phyloP scores from a whole-genome alignment of 805 yeast genomes.

The Candida boidinii region DNA sequence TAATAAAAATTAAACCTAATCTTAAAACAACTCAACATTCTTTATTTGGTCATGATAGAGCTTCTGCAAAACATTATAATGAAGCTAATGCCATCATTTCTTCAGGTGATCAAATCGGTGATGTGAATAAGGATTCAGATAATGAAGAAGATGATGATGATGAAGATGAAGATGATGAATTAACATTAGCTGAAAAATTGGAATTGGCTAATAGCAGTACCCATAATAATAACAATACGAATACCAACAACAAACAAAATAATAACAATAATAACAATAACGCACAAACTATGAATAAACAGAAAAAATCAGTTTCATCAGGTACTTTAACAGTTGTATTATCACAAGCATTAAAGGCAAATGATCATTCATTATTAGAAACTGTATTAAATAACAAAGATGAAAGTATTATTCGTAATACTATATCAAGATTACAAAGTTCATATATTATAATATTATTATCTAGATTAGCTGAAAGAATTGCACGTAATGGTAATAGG shows the following conservation, averaged over 20 bases:
- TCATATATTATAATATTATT: slow-evolving; percentile 40
- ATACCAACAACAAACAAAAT: too few relatives aligned
- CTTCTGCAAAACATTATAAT: slow-evolving; percentile 45
- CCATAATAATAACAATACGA: too few relatives aligned
- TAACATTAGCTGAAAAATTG: slow-evolving; percentile 45
- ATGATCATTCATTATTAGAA: slow-evolving; percentile 81
- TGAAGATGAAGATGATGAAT: slow-evolving; percentile 6
- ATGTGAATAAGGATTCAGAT: slow-evolving; percentile 39
- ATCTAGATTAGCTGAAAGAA: slow-evolving; percentile 43
- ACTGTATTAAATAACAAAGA: slow-evolving; percentile 60
- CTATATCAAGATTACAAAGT: slow-evolving; percentile 40
- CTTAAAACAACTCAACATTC: slow-evolving; percentile 32
- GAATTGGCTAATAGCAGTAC: too few relatives aligned
- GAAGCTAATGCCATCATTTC: slow-evolving; percentile 56
- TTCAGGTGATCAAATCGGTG: slow-evolving; percentile 55
- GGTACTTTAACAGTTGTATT: slow-evolving; percentile 81
- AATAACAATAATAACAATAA: slow-evolving; percentile 13
- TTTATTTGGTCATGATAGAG: slow-evolving; percentile 40
- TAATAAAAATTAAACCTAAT: slow-evolving; percentile 32
- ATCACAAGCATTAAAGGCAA: slow-evolving; percentile 79
- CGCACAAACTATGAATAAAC: slow-evolving; percentile 20
- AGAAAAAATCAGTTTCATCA: slow-evolving; percentile 45
- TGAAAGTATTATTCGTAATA: slow-evolving; percentile 38
- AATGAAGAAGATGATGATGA: slow-evolving; percentile 35
- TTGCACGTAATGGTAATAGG: slow-evolving; percentile 41